Percentiles rank a stretch among this genome's conserved stretches.
These are phyloP conservation scores for Rhizophlyctis rosea DNA, from an alignment of 192 early-diverging fungal genomes.

Conservation along the genomic window DNA sequence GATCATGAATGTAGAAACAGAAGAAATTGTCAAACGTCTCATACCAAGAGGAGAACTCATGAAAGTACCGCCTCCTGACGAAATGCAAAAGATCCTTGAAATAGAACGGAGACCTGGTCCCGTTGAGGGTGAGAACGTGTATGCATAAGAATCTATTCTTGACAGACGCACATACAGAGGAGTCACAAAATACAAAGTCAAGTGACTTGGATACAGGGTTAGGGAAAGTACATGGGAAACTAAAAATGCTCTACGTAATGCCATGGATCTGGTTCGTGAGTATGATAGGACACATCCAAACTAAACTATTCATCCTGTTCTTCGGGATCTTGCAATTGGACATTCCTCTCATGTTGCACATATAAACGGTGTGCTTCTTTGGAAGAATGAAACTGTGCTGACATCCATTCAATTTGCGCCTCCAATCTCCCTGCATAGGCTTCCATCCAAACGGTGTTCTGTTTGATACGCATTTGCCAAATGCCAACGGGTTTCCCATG, in stretches of 20 bases:
- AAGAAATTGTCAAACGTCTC: neutral
- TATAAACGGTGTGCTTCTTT: neutral
- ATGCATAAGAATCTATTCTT: neutral
- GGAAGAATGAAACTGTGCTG: neutral
- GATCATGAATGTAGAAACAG: neutral
- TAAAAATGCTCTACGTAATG: neutral
- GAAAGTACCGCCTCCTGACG: neutral
- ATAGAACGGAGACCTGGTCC: neutral
- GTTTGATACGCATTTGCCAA: neutral
- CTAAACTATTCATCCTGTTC: neutral
- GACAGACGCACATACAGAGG: neutral
- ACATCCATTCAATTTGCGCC: neutral
- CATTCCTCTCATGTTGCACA: neutral
- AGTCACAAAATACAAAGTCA: neutral
- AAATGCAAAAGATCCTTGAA: neutral
- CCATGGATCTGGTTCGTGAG: neutral
- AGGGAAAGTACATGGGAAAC: neutral
- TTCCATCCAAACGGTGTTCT: neutral
- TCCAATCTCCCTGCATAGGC: too few species aligned
- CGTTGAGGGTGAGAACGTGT: neutral
- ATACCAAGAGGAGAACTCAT: neutral
- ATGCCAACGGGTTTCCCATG: neutral
- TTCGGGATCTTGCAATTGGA: neutral
- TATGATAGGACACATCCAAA: neutral
- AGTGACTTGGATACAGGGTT: neutral